Percentiles rank a stretch among this genome's conserved stretches.
Evolutionary conservation across 768 basidiomycete genomes (phyloP).

Genomic region (Agrocybe chaxingu): DNA sequence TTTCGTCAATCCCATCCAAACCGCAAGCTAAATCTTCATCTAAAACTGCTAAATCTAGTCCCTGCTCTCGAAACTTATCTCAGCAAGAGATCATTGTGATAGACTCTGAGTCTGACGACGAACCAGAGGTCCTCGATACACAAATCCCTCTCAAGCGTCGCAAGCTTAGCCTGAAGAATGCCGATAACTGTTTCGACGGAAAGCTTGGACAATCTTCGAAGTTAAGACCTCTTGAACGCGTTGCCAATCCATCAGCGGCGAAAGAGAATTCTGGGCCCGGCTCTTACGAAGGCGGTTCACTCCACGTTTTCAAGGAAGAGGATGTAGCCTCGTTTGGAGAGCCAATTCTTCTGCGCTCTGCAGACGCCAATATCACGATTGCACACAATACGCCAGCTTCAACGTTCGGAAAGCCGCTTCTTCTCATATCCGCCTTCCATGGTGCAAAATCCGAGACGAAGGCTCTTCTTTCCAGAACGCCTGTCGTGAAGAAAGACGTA

Average conservation of each 20-base stretch:
- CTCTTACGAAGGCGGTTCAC: too few relatives aligned
- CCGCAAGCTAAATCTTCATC: not conserved
- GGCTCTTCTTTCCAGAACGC: not conserved
- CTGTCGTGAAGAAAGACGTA: not conserved
- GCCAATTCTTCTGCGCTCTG: constrained; percentile 12
- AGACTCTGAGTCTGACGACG: constrained; percentile 58
- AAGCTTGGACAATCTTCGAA: not conserved
- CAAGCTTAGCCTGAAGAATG: constrained; percentile 15
- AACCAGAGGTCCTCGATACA: constrained; percentile 30
- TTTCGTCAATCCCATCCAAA: constrained; percentile 1
- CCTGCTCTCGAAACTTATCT: not conserved
- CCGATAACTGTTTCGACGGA: constrained; percentile 1
- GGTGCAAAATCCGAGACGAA: not conserved
- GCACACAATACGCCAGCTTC: not conserved
- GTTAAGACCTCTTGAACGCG: too few relatives aligned
- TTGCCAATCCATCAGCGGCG: too few relatives aligned
- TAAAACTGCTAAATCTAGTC: constrained; percentile 3
- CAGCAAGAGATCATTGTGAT: constrained; percentile 52
- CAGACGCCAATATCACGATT: not conserved
- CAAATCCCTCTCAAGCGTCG: constrained; percentile 15
- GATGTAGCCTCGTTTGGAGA: constrained; percentile 13
- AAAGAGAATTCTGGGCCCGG: too few relatives aligned
- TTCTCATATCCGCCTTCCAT: not conserved
- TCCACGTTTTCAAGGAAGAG: not conserved
- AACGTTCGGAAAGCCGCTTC: constrained; percentile 6